Conservation (phyloP, 176 grass and related monocot genomes). For the Tillandsia fasciculata region DNA sequence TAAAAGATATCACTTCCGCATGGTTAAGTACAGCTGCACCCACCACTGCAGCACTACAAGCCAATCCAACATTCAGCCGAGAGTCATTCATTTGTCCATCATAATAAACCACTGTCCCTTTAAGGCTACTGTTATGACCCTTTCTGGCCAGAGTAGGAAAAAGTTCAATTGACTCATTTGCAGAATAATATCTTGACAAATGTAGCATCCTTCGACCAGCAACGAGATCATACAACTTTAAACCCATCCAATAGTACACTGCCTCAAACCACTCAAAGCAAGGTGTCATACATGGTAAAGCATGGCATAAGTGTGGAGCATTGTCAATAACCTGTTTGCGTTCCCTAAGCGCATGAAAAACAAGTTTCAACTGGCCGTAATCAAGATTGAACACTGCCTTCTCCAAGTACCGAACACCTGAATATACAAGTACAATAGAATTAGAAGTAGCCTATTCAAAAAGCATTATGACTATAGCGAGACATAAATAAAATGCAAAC, state of each 20-base stretch:
- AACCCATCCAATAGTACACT: conserved; percentile 85
- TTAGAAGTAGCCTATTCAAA: not conserved
- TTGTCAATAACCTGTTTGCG: conserved; percentile 90
- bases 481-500: not conserved
- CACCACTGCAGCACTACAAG: conserved; percentile 74
- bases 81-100: conserved; percentile 98
- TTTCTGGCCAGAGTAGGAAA: conserved; percentile 81
- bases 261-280: conserved; percentile 98
- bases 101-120: conserved; percentile 93
- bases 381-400: conserved; percentile 97
- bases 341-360: conserved; percentile 93
- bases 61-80: conserved; percentile 79
- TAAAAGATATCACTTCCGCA: conserved; percentile 83
- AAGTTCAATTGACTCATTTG: conserved; percentile 67
- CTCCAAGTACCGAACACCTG: conserved; percentile 92
- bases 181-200: conserved; percentile 94
- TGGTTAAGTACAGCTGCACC: conserved; percentile 87
- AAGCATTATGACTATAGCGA: not conserved
- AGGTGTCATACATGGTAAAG: conserved; percentile 92
- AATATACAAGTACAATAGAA: conserved; percentile 6
- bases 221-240: conserved; percentile 90
- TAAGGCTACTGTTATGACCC: conserved; percentile 52
- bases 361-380: conserved; percentile 82
- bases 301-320: conserved; percentile 81
- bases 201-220: conserved; percentile 82